Percentiles rank a stretch among this genome's conserved stretches.
Evolutionary conservation across 257 asterid species (phyloP).

Genomic region (Coffea eugenioides): DNA sequence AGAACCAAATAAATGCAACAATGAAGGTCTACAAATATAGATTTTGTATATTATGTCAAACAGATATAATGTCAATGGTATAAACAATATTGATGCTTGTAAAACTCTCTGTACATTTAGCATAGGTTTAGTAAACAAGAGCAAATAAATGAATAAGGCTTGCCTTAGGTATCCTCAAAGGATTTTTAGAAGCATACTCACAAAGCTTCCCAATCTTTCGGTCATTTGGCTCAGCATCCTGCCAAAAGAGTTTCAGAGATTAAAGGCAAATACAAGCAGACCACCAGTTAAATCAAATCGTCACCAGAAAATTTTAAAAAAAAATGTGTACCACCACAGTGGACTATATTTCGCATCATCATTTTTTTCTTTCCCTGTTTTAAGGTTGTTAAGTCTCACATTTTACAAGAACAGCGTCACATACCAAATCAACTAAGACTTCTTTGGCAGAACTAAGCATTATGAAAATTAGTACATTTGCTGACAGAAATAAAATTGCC

Average conservation of each 20-base stretch:
- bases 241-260: constrained; percentile 4
- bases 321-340: neutral
- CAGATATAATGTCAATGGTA: neutral
- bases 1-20: neutral
- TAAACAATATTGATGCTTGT: neutral
- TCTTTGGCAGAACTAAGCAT: neutral
- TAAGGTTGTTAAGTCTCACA: neutral
- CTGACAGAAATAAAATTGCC: neutral
- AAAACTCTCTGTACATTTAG: neutral
- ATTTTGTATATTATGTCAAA: neutral
- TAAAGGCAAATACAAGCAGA: neutral
- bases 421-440: neutral
- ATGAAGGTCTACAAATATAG: neutral
- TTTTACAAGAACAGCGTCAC: neutral
- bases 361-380: too few relatives aligned
- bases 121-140: neutral
- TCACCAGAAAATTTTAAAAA: too few relatives aligned
- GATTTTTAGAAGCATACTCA: constrained; percentile 46
- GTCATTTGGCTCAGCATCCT: constrained; percentile 52
- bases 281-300: neutral
- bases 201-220: constrained; percentile 49
- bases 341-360: neutral
- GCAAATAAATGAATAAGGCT: constrained; percentile 3
- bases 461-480: neutral
- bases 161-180: constrained; percentile 50